Evolutionary conservation across 176 grass and related monocot genomes (phyloP).

Genomic region (Chrysopogon serrulatus): DNA sequence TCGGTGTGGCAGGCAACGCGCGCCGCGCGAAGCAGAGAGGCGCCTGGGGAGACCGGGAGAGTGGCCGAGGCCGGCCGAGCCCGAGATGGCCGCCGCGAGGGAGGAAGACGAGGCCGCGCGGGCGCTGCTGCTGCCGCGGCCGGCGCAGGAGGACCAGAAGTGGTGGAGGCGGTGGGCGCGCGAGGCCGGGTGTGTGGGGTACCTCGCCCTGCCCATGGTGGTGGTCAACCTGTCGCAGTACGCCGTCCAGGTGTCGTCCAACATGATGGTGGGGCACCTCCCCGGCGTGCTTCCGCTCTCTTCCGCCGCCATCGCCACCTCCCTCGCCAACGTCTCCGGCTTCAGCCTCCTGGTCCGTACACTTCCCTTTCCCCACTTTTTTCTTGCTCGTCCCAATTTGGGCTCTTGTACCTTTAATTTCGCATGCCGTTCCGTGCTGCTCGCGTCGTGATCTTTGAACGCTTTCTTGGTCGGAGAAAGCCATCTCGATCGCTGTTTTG

Average conservation of each 20-base stretch:
- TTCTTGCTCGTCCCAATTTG: not conserved
- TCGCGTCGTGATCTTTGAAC: not conserved
- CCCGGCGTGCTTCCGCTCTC: slow-evolving; percentile 74
- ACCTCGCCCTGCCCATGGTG: slow-evolving; percentile 63
- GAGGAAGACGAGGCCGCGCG: not conserved
- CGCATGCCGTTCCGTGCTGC: not conserved
- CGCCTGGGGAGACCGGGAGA: not conserved
- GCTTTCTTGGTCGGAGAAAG: not conserved
- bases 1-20: not conserved
- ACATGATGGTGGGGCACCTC: slow-evolving; percentile 96
- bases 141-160: not conserved
- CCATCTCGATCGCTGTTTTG: not conserved
- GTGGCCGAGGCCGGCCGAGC: not conserved
- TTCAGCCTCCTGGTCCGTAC: slow-evolving; percentile 89
- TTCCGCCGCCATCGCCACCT: slow-evolving; percentile 73
- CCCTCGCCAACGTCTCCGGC: slow-evolving; percentile 80
- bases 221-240: slow-evolving; percentile 44
- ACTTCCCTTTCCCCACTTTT: rapidly evolving
- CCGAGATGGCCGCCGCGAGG: not conserved
- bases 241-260: slow-evolving; percentile 73
- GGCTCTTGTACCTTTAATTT: not conserved
- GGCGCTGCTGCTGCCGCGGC: not conserved
- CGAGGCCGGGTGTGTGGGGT: slow-evolving; percentile 32
- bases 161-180: slow-evolving; percentile 2
- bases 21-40: not conserved